Base-by-base conservation (phyloP, 257 asterid species). In the Penstemon newberryi region DNA sequence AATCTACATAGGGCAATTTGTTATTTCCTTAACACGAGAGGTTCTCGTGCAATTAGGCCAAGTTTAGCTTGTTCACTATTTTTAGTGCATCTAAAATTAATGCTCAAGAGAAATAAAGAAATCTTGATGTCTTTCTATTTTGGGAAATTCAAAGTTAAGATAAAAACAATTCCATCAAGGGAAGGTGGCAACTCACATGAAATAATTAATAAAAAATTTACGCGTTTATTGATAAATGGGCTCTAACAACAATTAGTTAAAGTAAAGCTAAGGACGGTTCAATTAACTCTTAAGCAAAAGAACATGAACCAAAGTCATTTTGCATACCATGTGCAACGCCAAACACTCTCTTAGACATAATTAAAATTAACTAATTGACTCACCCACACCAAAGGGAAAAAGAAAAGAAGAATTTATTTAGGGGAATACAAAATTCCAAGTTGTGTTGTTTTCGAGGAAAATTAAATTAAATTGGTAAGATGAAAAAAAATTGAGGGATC, bases 251-350 rank as follows among this genome's bases (percentile, higher is more conserved):
- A 55, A 59, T 49, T 46, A 59, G 2, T 25, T 25, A 69, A 15
- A 15, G 7, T 51, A 44, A 18, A 33, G 44, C 0, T 63, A 52
- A 53, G 75, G 75, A 12, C 71, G 74, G 69, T 54, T 58, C 62
- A 60, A 69, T 52, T 66, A 62, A 60, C 6, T 36, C 40, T 66
- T 65, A 72, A 65, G 72, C 78, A 66, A 60, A 73, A 45, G 33
- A 2, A 9, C 25, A 9, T 47, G 44, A 25, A 56, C 47, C 40
- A 13, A 25, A 25, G 33, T 25, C 33, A 25, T 25, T 25, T 25
- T 25, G 33, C 33, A 25, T 25, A 25, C 73, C 75, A 70, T 69
- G 75, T 75, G 75, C 69, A 47, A 15, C 50, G 25, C n/a, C 68
- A 67, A 40, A 52, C 7, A 51, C 64, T 58, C 65, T 18, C 33